Evolutionary conservation across 2,329 filamentous ascomycete genomes (phyloP).

Genomic region (Zasmidium citrigriseum): DNA sequence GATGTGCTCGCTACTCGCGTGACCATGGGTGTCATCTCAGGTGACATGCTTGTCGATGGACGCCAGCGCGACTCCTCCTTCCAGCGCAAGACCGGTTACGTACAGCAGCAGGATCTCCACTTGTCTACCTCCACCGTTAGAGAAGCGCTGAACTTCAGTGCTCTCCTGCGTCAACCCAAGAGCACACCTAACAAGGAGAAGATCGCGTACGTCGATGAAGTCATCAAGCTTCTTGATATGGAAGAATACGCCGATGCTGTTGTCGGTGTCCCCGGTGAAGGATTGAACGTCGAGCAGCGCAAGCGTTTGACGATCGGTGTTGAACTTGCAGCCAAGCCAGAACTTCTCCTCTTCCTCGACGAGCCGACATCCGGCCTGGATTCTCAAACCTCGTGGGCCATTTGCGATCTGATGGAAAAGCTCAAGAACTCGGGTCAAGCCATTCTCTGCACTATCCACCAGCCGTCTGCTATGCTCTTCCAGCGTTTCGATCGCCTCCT

Average conservation of each 20-base stretch:
- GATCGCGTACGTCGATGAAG: constrained; percentile 82
- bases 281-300: constrained; percentile 68
- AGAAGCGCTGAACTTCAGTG: constrained; percentile 84
- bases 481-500: constrained; percentile 83
- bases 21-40: constrained; percentile 84
- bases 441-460: constrained; percentile 95
- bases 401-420: constrained; percentile 84
- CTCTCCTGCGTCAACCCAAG: constrained; percentile 78
- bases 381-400: constrained; percentile 90
- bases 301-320: constrained; percentile 90
- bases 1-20: constrained; percentile 83
- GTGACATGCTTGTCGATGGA: constrained; percentile 83
- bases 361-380: constrained; percentile 95
- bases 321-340: constrained; percentile 90
- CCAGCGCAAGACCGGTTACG: constrained; percentile 89
- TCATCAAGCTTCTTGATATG: constrained; percentile 90
- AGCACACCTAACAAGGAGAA: constrained; percentile 75
- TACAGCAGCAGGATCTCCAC: constrained; percentile 91
- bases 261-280: constrained; percentile 87
- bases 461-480: constrained; percentile 94
- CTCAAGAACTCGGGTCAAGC: constrained; percentile 86
- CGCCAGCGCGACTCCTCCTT: constrained; percentile 75
- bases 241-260: constrained; percentile 85
- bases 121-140: constrained; percentile 81
- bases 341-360: constrained; percentile 86